Percentiles rank a stretch among this genome's conserved stretches.
phyloP scores from a whole-genome alignment of 2,329 filamentous ascomycete genomes.

The Diplodia corticola region DNA sequence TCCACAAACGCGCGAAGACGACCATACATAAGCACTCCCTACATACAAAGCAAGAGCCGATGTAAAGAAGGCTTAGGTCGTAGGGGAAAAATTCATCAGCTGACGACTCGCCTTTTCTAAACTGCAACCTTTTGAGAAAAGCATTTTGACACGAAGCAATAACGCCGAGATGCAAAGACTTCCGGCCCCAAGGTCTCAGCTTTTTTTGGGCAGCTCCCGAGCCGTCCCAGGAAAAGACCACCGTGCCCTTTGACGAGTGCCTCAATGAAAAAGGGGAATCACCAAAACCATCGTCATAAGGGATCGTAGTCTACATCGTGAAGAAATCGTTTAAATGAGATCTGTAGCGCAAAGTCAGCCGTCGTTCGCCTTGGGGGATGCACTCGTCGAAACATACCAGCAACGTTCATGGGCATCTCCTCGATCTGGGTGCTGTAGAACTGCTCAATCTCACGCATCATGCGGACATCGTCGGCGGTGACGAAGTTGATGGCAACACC shows the following conservation, averaged over 20 bases:
- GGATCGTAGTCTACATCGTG: constrained; percentile 31
- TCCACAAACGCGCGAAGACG: constrained; percentile 37
- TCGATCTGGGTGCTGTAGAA: constrained; percentile 99
- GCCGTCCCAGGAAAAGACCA: constrained; percentile 17
- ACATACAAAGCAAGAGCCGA: constrained; percentile 32
- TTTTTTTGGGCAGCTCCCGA: constrained; percentile 32
- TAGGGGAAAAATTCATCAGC: constrained; percentile 27
- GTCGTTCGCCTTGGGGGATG: constrained; percentile 25
- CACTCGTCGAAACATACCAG: constrained; percentile 49
- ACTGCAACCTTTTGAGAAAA: constrained; percentile 39
- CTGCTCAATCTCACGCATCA: constrained; percentile 99
- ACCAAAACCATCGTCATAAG: constrained; percentile 28
- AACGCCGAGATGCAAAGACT: constrained; percentile 44
- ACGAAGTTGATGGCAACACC: constrained; percentile 99
- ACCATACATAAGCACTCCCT: constrained; percentile 34
- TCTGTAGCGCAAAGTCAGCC: constrained; percentile 28
- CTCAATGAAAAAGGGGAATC: constrained; percentile 32
- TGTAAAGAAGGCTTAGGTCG: constrained; percentile 38
- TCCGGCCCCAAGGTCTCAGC: constrained; percentile 28
- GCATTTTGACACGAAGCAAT: constrained; percentile 41
- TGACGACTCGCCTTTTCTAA: constrained; percentile 33
- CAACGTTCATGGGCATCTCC: constrained; percentile 98
- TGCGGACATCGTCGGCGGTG: constrained; percentile 96
- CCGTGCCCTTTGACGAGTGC: constrained; percentile 21
- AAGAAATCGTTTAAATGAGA: constrained; percentile 42